Evolutionary conservation across 768 basidiomycete genomes (phyloP).

Genomic region (Lactifluus piperatus): DNA sequence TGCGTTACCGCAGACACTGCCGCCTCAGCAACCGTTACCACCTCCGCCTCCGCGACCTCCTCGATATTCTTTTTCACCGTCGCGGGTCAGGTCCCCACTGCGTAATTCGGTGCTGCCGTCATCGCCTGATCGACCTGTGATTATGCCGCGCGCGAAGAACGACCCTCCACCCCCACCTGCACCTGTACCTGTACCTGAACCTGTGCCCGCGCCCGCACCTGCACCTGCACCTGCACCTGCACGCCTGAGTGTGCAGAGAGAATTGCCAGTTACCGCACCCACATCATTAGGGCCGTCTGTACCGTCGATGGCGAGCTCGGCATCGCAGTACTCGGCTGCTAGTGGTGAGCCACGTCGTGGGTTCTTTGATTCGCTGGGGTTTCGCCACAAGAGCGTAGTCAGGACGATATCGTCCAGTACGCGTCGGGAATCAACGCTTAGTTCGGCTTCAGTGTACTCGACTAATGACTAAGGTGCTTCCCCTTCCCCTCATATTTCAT

Average conservation of each 20-base stretch:
- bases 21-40: neutral
- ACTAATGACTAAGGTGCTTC: neutral
- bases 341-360: constrained; percentile 30
- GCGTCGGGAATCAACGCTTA: constrained; percentile 11
- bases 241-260: too few species aligned
- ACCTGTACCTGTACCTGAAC: neutral
- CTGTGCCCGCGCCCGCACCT: neutral
- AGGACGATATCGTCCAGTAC: neutral
- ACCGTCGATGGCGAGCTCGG: constrained; percentile 29
- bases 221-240: neutral
- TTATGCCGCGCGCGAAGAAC: constrained; percentile 12
- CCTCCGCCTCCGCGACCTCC: neutral
- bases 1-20: neutral
- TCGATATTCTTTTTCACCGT: too few species aligned
- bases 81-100: neutral
- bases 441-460: constrained; percentile 18
- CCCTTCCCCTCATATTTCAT: too few species aligned
- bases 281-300: constrained; percentile 18
- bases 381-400: neutral
- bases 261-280: neutral
- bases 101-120: constrained; percentile 4
- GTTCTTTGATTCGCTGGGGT: constrained; percentile 20
- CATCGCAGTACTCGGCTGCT: constrained; percentile 31
- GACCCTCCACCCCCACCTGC: neutral
- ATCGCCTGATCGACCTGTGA: constrained; percentile 3